Conservation (phyloP, 768 basidiomycete genomes). For the Hericium erinaceus region DNA sequence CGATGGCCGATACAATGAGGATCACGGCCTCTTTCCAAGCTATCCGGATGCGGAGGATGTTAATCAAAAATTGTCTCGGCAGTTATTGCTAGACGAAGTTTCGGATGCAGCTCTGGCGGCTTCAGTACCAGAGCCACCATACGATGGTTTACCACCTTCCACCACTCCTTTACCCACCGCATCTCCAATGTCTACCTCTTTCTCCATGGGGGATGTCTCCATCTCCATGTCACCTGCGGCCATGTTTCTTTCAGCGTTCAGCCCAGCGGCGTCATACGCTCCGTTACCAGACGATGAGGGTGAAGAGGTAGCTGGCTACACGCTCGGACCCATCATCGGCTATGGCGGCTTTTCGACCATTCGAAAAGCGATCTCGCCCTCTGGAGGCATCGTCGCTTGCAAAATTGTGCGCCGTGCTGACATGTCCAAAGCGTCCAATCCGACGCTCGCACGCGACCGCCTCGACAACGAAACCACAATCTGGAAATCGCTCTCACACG, state of each 20-base stretch:
- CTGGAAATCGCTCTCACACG: conserved; percentile 74
- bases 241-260: conserved; percentile 62
- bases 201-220: conserved; percentile 10
- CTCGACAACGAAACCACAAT: conserved; percentile 62
- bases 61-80: conserved; percentile 11
- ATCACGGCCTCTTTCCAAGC: background rate
- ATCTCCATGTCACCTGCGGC: conserved; percentile 55
- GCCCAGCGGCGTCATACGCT: conserved; percentile 26
- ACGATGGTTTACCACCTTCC: background rate
- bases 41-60: background rate
- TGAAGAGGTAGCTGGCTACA: conserved; percentile 58
- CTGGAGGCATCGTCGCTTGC: conserved; percentile 65
- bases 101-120: background rate
- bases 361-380: conserved; percentile 51
- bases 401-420: conserved; percentile 69
- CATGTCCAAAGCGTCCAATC: conserved; percentile 40
- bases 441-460: conserved; percentile 38
- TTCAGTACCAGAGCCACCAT: conserved; percentile 11
- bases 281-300: conserved; percentile 57
- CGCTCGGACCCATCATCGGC: conserved; percentile 67
- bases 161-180: conserved; percentile 3
- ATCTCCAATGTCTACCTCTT: conserved; percentile 6
- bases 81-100: conserved; percentile 3
- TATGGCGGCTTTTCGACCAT: conserved; percentile 79
- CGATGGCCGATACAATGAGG: background rate